phyloP scores from a whole-genome alignment of 176 grass and related monocot genomes.

The Canna indica region DNA sequence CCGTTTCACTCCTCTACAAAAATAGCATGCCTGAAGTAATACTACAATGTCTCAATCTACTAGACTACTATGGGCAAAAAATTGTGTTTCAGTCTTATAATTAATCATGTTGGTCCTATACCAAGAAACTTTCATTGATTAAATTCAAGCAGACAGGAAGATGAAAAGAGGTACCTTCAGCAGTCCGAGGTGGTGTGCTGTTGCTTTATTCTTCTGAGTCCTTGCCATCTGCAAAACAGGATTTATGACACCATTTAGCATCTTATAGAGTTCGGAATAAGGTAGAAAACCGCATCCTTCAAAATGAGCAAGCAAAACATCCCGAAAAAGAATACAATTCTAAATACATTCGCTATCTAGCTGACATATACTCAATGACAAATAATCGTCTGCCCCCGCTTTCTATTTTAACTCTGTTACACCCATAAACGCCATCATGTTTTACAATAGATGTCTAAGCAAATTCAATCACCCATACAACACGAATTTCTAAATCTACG shows the following conservation, averaged over 20 bases:
- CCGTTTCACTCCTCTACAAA: background rate
- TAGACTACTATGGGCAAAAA: background rate
- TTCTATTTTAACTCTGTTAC: no score
- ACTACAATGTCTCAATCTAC: background rate
- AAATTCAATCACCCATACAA: no score
- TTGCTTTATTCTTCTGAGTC: conserved; percentile 97
- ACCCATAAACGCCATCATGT: no score
- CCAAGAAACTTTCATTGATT: background rate
- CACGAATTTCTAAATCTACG: no score
- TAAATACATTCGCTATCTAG: background rate
- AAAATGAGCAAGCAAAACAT: background rate
- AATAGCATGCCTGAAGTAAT: background rate
- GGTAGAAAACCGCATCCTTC: background rate
- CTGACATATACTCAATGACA: no score
- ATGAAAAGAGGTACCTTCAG: conserved; percentile 45
- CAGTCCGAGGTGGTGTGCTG: conserved; percentile 93
- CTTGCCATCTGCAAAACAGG: conserved; percentile 60
- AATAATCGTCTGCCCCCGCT: no score
- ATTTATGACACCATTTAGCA: conserved; percentile 2
- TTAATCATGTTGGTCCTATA: background rate
- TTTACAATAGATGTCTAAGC: no score
- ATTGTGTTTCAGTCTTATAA: background rate
- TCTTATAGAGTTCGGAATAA: background rate
- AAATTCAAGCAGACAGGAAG: background rate
- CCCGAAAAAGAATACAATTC: background rate